Evolutionary conservation across 805 yeast species (phyloP), one percentile per base, ranked within the genome.

Genomic region (Myxozyma vanderwaltii): DNA sequence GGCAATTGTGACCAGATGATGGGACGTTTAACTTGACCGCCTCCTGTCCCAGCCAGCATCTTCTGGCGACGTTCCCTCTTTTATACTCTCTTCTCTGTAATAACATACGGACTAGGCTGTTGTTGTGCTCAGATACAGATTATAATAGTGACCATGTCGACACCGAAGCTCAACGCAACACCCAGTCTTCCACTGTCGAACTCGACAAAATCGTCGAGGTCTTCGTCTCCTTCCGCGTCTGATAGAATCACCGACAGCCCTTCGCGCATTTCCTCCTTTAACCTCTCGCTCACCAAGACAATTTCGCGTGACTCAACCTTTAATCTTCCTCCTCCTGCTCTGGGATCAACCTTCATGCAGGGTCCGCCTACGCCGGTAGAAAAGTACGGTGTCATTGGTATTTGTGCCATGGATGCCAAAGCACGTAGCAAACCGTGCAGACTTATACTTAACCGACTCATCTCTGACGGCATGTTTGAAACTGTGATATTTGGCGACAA

Each of bases 371-470:
- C 67, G 5, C 59, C 59, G 2, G 48, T 65, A 5, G 59, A 56
- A 33, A 70, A 66, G 53, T 83, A 91, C 64, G 98, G 99, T 40
- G 91, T 89, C 66, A 89, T 94, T 67, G 99, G 99, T 54, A 96
- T 94, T 1, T 94, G 99, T 76, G 99, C 99, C 10, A 91, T 94
- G 97, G 99, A 94, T 74, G 86, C 91, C 59, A 94, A 94, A 74
- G 99, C 91, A 1, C 80, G 96, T 70, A 87, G 96, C 45, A 94
- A 94, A 76, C 99, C 99, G 1, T 92, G 97, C 71, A 79, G 98
- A 59, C 89, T 88, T 62, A 94, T 94, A 64, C 78, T 94, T 68
- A 91, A 89, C 72, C 79, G 96, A 54, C 77, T 94, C 70, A 88
- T 92, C 59, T 54, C 61, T n/a, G 85, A 88, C 67, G 97, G 97